Evolutionary conservation across 495 filamentous ascomycete genomes (phyloP).

Genomic region (Paragyromitra xinjiangensis): DNA sequence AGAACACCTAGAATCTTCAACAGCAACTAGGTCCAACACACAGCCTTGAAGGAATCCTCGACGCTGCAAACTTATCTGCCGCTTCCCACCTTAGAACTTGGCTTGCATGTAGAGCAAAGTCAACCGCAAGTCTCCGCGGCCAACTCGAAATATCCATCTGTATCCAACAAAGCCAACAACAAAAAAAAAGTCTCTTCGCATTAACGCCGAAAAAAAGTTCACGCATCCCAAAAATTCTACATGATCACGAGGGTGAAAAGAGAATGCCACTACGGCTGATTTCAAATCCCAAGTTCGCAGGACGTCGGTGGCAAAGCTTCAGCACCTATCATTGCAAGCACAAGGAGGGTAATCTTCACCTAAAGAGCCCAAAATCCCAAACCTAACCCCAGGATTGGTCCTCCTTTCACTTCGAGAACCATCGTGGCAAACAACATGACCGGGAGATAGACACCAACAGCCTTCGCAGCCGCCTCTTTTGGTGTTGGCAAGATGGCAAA

Average conservation of each 20-base stretch:
- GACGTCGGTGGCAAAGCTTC: constrained; percentile 9
- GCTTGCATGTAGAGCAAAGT: no score
- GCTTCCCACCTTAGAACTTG: no score
- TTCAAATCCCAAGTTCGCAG: constrained; percentile 20
- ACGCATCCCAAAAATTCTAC: neutral
- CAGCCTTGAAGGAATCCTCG: no score
- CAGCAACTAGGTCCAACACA: no score
- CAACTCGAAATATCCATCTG: neutral
- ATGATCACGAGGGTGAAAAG: neutral
- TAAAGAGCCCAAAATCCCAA: neutral
- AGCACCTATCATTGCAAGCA: neutral
- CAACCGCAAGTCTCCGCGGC: no score
- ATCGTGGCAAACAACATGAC: neutral
- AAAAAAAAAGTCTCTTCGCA: neutral
- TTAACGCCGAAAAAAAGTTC: neutral
- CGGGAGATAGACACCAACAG: neutral
- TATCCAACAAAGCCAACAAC: neutral
- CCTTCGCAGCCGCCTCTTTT: neutral
- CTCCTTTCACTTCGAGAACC: neutral
- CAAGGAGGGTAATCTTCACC: constrained; percentile 24
- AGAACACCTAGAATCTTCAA: no score
- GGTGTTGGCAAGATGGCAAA: neutral
- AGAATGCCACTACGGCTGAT: neutral
- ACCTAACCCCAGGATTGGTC: neutral
- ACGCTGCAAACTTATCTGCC: no score